A percentile compares a stretch with the other conserved stretches of the same genome.
Evolutionary conservation across 148 eudicot species (phyloP).

Genomic region (Arctostaphylos glauca): DNA sequence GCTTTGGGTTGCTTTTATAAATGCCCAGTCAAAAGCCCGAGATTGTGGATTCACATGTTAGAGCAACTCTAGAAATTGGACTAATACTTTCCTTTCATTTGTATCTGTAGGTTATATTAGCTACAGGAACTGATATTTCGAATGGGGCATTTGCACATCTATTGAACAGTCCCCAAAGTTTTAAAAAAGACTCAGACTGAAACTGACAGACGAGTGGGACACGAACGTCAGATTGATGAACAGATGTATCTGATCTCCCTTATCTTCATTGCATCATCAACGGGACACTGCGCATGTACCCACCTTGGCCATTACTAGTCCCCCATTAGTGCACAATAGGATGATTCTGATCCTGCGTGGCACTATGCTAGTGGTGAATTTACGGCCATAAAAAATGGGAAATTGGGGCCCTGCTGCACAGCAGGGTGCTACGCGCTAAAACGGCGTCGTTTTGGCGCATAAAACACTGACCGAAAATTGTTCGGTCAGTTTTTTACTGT

Average conservation of each 20-base stretch:
- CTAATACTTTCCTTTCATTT: neutral
- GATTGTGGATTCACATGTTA: too few relatives aligned
- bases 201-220: neutral
- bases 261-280: too few relatives aligned
- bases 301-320: neutral
- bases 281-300: too few relatives aligned
- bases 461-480: too few relatives aligned
- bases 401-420: too few relatives aligned
- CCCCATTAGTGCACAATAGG: neutral
- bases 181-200: neutral
- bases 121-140: neutral
- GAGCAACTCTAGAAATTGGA: neutral
- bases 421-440: too few relatives aligned
- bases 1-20: too few relatives aligned
- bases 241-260: neutral
- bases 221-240: neutral
- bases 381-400: too few relatives aligned
- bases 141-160: slow-evolving; percentile 2
- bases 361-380: neutral
- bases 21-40: too few relatives aligned
- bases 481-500: too few relatives aligned
- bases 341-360: neutral
- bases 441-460: too few relatives aligned
- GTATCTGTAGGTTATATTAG: neutral
- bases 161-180: neutral